A percentile compares a stretch with the other conserved stretches of the same genome.
Evolutionary conservation across 2,329 filamentous ascomycete genomes (phyloP).

Genomic region (Penicillium griseofulvum): DNA sequence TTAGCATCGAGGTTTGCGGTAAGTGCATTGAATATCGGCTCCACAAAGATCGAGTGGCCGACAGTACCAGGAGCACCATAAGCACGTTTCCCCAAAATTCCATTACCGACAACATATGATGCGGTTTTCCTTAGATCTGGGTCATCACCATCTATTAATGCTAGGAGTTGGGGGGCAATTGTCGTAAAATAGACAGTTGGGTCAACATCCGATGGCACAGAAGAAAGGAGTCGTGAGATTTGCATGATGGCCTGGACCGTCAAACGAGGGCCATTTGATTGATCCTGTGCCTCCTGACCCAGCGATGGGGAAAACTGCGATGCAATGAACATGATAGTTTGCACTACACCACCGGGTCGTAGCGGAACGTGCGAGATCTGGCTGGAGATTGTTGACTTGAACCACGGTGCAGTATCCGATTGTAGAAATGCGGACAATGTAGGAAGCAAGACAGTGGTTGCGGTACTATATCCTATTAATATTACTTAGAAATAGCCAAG

Average conservation of each 20-base stretch:
- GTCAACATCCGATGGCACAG: slow-evolving; percentile 41
- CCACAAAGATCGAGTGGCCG: slow-evolving; percentile 43
- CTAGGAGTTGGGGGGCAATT: slow-evolving; percentile 42
- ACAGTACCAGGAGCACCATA: slow-evolving; percentile 41
- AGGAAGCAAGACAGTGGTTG: slow-evolving; percentile 36
- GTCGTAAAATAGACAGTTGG: slow-evolving; percentile 36
- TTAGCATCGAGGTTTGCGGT: slow-evolving; percentile 31
- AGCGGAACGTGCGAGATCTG: slow-evolving; percentile 41
- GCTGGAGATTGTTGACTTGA: slow-evolving; percentile 37
- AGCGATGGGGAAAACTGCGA: slow-evolving; percentile 43
- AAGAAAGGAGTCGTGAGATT: slow-evolving; percentile 42
- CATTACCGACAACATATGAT: slow-evolving; percentile 44
- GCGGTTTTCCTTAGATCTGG: slow-evolving; percentile 42
- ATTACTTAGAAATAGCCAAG: background rate
- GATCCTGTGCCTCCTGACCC: slow-evolving; percentile 33
- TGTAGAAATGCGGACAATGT: slow-evolving; percentile 40
- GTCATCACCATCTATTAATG: slow-evolving; percentile 41
- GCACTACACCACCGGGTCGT: slow-evolving; percentile 41
- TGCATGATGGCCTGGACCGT: slow-evolving; percentile 48
- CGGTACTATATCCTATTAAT: slow-evolving; percentile 32
- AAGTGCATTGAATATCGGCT: slow-evolving; percentile 40
- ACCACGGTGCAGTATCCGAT: slow-evolving; percentile 38
- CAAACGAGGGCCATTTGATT: slow-evolving; percentile 38
- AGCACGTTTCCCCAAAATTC: slow-evolving; percentile 41
- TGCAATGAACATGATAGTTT: slow-evolving; percentile 44